These are phyloP conservation scores for Noccaea caerulescens DNA, from an alignment of 345 rosid species.

Conservation along the genomic window DNA sequence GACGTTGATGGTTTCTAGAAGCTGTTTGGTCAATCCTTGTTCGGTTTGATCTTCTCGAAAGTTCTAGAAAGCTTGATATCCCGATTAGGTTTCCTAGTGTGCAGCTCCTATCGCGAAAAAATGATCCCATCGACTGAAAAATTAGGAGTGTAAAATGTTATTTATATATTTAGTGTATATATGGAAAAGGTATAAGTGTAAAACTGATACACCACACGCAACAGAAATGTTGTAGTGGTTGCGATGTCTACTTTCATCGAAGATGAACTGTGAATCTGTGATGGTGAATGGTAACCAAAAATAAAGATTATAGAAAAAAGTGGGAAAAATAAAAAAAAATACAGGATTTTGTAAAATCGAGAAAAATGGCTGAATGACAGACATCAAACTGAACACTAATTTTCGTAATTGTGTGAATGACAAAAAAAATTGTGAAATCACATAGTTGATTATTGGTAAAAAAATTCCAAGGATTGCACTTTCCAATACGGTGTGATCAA, in stretches of 20 bases:
- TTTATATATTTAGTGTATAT: background rate
- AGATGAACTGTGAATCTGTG: slow-evolving; percentile 2
- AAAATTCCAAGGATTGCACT: background rate
- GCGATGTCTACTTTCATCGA: slow-evolving; percentile 19
- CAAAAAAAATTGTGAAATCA: slow-evolving; percentile 6
- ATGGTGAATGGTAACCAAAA: slow-evolving; percentile 33
- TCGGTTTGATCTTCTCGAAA: slow-evolving; percentile 61
- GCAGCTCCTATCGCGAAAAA: slow-evolving; percentile 75
- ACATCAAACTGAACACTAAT: background rate
- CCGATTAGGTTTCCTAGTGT: slow-evolving; percentile 84
- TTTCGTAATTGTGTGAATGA: background rate
- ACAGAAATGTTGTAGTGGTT: slow-evolving; percentile 23
- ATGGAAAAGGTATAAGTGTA: background rate
- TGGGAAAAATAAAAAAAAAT: too few species aligned
- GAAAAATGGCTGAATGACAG: background rate
- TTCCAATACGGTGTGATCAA: slow-evolving; percentile 18
- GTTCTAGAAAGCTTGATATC: slow-evolving; percentile 62
- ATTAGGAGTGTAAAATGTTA: background rate
- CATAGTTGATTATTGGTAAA: slow-evolving; percentile 10
- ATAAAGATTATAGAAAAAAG: background rate
- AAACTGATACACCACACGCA: slow-evolving; percentile 21
- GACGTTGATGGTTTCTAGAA: slow-evolving; percentile 37
- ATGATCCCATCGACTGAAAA: slow-evolving; percentile 74
- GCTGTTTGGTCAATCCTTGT: slow-evolving; percentile 50
- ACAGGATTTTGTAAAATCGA: too few species aligned